Base-by-base conservation (phyloP, 345 rosid species). In the Microcos paniculata region DNA sequence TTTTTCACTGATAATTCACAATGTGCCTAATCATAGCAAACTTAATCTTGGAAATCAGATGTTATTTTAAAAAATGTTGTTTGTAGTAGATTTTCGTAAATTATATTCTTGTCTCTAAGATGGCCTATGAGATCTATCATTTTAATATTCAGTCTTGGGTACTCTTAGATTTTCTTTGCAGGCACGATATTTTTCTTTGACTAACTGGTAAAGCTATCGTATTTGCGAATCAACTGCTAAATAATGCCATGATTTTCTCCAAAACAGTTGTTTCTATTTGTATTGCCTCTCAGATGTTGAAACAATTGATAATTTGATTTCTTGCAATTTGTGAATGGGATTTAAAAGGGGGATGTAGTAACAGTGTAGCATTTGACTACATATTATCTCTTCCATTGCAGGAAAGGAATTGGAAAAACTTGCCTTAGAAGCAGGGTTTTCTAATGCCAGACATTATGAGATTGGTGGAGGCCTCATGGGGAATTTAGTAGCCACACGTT, bases 391-490 rank as follows among this genome's bases (percentile, higher is more conserved):
- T 14, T 63, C 16, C 76, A 40, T 62, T 80, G 52, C 78, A 92
- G 98, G 96, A 55, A 80, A 86, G 82, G 95, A 95, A 84, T 82
- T 89, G 78, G 98, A 92, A 88, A 79, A 81, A 67, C 93, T 89
- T 35, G 98, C 97, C 75, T 52, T 88, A 30, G 88, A 90, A 71
- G 85, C 86, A 73, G 94, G 98, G 73, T 95, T 93, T 87, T 90
- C 91, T 55, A 73, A 76, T 46, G 93, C 94, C 26, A 77, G 58
- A 69, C 89, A 89, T 84, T 92, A 87, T 30, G 96, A 83, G 87
- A 85, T 90, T 55, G 78, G 91, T 26, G 93, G 94, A 73, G 93
- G 98, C 71, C 82, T 93, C 78, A 89, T 95, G 97, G 98, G 94
- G 31, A 90, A 86, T 81, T 86, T 95, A 33, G 96, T 90, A 14